Base-by-base conservation (phyloP, 2,329 filamentous ascomycete genomes). In the Fusarium nisikadoi region DNA sequence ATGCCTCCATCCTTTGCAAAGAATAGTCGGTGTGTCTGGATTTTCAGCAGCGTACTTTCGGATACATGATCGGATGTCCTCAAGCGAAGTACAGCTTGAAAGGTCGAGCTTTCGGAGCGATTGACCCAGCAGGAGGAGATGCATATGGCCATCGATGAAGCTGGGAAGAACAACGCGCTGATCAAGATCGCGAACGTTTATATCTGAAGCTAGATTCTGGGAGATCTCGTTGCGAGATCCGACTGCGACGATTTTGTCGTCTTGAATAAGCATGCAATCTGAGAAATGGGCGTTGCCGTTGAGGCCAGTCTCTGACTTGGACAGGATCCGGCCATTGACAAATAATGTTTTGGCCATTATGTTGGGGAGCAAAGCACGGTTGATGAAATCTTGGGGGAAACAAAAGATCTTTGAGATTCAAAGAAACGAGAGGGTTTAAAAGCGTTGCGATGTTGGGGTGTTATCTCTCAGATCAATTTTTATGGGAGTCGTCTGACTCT, bases 61-160 rank as follows among this genome's bases (percentile, higher is more conserved):
- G 55, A 89, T 84, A 14, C 82, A 79, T 3, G 72, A 70, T 20
- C 84, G 80, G 42, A 89, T 88, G 19, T 89, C 86, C 0, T 81
- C 80, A 4, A 88, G 76, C 45, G 79, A 81, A 60, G 81, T 82
- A 75, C 87, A 88, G 19, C 80, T 76, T 11, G 85, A 83, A 2
- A 89, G 78, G 29, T 81, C 79, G 25, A 87, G 80, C 73, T 89
- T 88, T 42, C 80, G 83, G 12, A 89, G 82, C 0, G 86, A 84
- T 70, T 88, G 86, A 3, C 87, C 87, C 2, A 88, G 81, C 25
- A 86, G 80, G 1, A 89, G 81, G 8, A 89, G 81, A 71, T 89
- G 87, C 78, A 88, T 83, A 69, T 89, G 87, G 5, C 86, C 86
- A 68, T 89, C 87, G 39, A 89, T 85, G 78, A 89, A 89, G 31